These are phyloP conservation scores for Fusarium sp. DNA, from an alignment of 2,329 filamentous ascomycete species.

Conservation along the genomic window DNA sequence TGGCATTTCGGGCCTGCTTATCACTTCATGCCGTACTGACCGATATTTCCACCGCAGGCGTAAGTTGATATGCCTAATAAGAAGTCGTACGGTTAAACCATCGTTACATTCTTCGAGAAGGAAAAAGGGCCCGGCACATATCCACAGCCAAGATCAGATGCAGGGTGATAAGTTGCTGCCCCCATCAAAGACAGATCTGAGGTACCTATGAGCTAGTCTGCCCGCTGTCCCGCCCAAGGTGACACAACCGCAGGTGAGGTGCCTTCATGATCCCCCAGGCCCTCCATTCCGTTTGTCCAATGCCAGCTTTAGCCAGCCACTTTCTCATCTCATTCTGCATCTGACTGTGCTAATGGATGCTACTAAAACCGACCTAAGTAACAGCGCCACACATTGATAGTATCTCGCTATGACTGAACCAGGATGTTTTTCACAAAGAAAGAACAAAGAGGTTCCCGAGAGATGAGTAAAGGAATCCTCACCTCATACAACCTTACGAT, in stretches of 20 bases:
- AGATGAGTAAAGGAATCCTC: conserved; percentile 11
- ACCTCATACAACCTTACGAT: neutral
- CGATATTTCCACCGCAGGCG: conserved; percentile 28
- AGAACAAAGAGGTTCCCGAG: neutral
- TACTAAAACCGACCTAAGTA: neutral
- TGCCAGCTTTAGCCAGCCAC: conserved; percentile 18
- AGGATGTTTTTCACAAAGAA: neutral
- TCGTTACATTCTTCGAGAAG: conserved; percentile 24
- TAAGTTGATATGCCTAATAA: conserved; percentile 28
- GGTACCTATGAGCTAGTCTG: conserved; percentile 9
- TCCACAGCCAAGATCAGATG: conserved; percentile 1
- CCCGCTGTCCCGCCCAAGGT: conserved; percentile 20
- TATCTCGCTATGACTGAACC: neutral
- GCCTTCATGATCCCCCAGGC: conserved; percentile 9
- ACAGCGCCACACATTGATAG: conserved; percentile 5
- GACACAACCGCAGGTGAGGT: conserved; percentile 29
- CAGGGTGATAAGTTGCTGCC: conserved; percentile 30
- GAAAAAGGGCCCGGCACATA: conserved; percentile 15
- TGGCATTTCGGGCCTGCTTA: conserved; percentile 14
- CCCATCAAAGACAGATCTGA: conserved; percentile 7
- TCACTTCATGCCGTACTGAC: conserved; percentile 21
- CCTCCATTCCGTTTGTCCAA: conserved; percentile 15
- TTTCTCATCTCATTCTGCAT: conserved; percentile 23
- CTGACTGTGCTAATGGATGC: conserved; percentile 13
- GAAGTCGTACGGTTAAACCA: conserved; percentile 29